Conservation (phyloP, 352 stramenopile genomes). For the Globisporangium solare region DNA sequence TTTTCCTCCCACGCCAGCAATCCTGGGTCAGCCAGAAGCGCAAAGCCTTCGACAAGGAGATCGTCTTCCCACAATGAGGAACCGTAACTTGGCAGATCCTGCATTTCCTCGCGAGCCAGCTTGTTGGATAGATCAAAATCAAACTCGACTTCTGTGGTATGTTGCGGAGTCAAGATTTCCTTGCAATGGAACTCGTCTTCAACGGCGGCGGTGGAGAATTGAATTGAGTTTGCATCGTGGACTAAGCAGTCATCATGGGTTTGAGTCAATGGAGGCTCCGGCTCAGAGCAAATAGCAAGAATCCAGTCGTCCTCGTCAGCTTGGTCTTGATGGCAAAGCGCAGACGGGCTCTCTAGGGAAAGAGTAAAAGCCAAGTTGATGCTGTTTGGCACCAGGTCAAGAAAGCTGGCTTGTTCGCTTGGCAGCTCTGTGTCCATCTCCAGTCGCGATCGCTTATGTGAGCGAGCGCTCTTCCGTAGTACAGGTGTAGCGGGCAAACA, state of each 20-base stretch:
- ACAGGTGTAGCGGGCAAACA: neutral
- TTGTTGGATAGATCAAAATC: constrained; percentile 53
- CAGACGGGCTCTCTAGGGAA: neutral
- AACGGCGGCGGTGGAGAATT: neutral
- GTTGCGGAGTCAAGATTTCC: constrained; percentile 2
- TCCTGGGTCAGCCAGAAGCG: constrained; percentile 22
- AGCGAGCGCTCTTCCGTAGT: neutral
- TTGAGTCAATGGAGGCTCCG: constrained; percentile 1
- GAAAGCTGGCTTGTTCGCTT: constrained; percentile 1
- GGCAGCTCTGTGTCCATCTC: neutral
- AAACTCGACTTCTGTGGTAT: constrained; percentile 13
- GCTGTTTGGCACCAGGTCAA: constrained; percentile 8
- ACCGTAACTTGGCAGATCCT: constrained; percentile 19
- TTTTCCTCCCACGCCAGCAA: constrained; percentile 14
- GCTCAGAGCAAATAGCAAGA: constrained; percentile 6
- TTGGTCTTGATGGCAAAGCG: neutral
- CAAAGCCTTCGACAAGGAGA: constrained; percentile 26
- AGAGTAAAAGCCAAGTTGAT: neutral
- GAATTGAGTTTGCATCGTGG: constrained; percentile 8
- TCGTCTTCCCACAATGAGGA: constrained; percentile 38
- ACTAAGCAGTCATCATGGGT: constrained; percentile 8
- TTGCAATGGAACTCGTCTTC: constrained; percentile 12
- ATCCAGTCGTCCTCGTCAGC: constrained; percentile 3
- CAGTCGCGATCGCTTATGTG: constrained; percentile 6
- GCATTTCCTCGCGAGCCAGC: constrained; percentile 33